Percentiles rank a stretch among this genome's conserved stretches.
phyloP scores from a whole-genome alignment of 495 filamentous ascomycete species.

The Penicillium simplicissimum region DNA sequence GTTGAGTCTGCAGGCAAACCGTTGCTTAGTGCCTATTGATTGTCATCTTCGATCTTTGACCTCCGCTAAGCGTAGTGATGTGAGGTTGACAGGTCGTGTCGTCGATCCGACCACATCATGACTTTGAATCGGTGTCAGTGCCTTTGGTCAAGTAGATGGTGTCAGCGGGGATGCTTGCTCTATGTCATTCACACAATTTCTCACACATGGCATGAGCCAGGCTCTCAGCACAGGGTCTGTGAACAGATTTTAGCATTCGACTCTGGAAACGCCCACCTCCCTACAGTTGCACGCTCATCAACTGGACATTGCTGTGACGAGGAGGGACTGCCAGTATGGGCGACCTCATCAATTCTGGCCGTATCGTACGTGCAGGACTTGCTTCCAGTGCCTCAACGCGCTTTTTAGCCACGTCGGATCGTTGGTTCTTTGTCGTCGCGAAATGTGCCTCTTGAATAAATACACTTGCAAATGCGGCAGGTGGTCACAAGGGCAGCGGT shows the following conservation, averaged over 20 bases:
- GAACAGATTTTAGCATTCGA: neutral
- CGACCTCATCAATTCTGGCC: too few species aligned
- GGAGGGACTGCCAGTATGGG: neutral
- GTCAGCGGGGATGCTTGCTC: neutral
- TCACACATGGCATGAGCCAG: neutral
- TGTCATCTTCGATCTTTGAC: neutral
- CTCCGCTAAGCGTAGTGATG: neutral
- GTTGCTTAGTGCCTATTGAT: too few species aligned
- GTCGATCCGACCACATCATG: neutral
- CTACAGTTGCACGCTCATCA: neutral
- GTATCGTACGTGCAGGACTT: neutral
- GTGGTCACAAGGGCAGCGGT: constrained; percentile 1
- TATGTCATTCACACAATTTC: neutral
- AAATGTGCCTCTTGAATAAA: constrained; percentile 5
- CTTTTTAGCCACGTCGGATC: neutral
- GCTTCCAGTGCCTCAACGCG: neutral
- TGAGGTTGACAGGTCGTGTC: neutral
- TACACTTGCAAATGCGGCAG: neutral
- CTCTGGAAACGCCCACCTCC: neutral
- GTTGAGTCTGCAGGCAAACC: neutral
- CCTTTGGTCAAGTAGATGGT: neutral
- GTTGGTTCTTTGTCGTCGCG: constrained; percentile 1
- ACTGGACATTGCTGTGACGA: neutral
- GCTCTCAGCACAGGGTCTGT: neutral
- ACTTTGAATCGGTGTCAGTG: neutral